Evolutionary conservation across 176 grass and related monocot species (phyloP), one percentile per base, ranked within the genome.

Genomic region (Aechmea fasciata): DNA sequence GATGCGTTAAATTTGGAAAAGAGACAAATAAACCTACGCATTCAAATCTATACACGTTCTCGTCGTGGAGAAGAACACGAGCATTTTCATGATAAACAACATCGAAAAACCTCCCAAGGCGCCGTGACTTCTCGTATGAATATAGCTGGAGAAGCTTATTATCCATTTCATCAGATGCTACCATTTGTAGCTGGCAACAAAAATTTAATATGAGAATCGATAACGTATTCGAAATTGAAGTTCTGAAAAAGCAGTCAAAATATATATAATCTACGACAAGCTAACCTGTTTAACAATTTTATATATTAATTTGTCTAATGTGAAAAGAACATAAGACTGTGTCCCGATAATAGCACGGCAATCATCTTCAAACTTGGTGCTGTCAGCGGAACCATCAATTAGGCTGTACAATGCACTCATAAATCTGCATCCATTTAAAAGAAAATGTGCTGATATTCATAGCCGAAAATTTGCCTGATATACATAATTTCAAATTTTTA

Each of bases 81-180:
- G 70, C 76, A 83, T 92, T 92, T 73, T 92, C 89, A 64, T 92
- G 83, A 85, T 92, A 92, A 65, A 87, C 76, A 33, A 73, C 19
- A 70, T 92, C 89, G 53, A 74, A 67, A 70, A 82, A 82, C 70
- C 18, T 78, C 50, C 69, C 79, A 63, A 69, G 69, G 61, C 51
- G 69, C 53, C 81, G 75, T 33, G 89, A 92, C 49, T 83, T 92
- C 53, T 92, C 89, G 53, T 92, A 92, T 54, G 52, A 17, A 64
- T 85, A 92, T 20, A 92, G 82, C 29, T 85, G 81, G 28, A 83
- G 79, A 48, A 92, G 73, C 79, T 88, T 88, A 70, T 80, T 88
- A 41, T 76, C 74, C 59, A 79, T 87, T 52, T 88, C 85, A 77
- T 92, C 85, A 41, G 79, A 77, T 59, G 72, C 68, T 78, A 92